Base-by-base conservation (phyloP, 805 yeast species). In the Jamesozyma rosinii region DNA sequence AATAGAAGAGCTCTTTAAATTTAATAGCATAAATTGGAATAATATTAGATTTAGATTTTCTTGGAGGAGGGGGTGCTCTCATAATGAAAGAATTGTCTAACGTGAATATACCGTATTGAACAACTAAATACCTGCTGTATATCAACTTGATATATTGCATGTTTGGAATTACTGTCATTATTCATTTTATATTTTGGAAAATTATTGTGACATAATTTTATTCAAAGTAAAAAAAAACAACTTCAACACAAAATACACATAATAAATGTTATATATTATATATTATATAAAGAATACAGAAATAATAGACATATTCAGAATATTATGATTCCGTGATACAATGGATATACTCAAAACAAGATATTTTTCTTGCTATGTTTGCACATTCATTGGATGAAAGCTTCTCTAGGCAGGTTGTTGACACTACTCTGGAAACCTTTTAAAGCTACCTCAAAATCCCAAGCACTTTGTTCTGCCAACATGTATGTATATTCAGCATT, bases 391-490 rank as follows among this genome's bases (percentile, higher is more conserved):
- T 50, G 61, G 33, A 59, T 49, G 49, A 66, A 79, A 2, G 85
- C 85, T 41, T 75, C 70, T 5, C 74, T 72, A 17, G 85, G 85
- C 31, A 79, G 67, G 51, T 71, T 74, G 6, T 69, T 69, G n/a
- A 71, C 73, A 30, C 86, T 81, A 51, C 74, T 78, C 51, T 77
- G 75, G 64, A 90, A 90, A 44, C 84, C 80, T 36, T 71, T 71
- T 13, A 77, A 66, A 22, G 95, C 89, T 42, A 68, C 71, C 22
- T 76, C 78, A 52, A 77, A 80, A 61, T 84, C 82, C 89, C 94
- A 89, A 43, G 76, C 73, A 55, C 95, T 86, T 61, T 88, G 95
- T 59, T 87, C 88, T 44, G 88, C 81, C 33, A 92, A 72, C 83
- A 89, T 76, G 22, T 79, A 66, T 0, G 90, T 84, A 60, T 79